Evolutionary conservation across 495 filamentous ascomycete genomes (phyloP).

Genomic region (Amphirosellinia nigrospora): DNA sequence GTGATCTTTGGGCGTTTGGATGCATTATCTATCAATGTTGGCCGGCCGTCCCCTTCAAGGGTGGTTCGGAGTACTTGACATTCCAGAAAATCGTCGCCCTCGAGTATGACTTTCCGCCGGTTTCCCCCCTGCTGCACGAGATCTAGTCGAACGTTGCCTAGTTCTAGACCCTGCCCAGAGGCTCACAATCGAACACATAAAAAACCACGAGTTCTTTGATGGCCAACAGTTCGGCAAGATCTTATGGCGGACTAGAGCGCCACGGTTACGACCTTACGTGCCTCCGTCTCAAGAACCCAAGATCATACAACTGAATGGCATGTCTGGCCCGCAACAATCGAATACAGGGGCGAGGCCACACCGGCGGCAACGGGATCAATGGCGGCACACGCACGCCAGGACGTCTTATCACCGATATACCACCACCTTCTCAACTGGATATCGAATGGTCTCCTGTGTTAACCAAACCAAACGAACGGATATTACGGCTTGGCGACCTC

Average conservation of each 20-base stretch:
- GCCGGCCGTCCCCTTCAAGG: constrained; percentile 97
- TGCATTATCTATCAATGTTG: constrained; percentile 98
- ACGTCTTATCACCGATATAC: constrained; percentile 91
- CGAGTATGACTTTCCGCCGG: constrained; percentile 92
- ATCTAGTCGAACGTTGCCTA: constrained; percentile 89
- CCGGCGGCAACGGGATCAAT: constrained; percentile 38
- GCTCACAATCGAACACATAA: constrained; percentile 94
- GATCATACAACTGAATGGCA: constrained; percentile 80
- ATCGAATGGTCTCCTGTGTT: constrained; percentile 99
- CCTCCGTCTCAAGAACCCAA: constrained; percentile 77
- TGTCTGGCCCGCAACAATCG: constrained; percentile 54
- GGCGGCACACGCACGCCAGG: constrained; percentile 61
- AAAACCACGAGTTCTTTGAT: constrained; percentile 97
- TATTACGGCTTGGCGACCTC: constrained; percentile 90
- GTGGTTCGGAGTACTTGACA: constrained; percentile 93
- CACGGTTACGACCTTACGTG: constrained; percentile 84
- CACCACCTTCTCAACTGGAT: constrained; percentile 94
- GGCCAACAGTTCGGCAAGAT: constrained; percentile 83
- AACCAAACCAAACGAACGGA: constrained; percentile 88
- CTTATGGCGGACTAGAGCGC: constrained; percentile 91
- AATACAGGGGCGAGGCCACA: constrained; percentile 52
- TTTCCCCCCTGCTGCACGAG: constrained; percentile 86
- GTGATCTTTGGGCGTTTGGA: constrained; percentile 99
- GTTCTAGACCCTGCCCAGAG: constrained; percentile 88
- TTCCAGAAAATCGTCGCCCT: constrained; percentile 97